Percentiles rank a stretch among this genome's conserved stretches.
phyloP scores from a whole-genome alignment of 2,329 filamentous ascomycete genomes.

The Nothomitra cinnamomea region DNA sequence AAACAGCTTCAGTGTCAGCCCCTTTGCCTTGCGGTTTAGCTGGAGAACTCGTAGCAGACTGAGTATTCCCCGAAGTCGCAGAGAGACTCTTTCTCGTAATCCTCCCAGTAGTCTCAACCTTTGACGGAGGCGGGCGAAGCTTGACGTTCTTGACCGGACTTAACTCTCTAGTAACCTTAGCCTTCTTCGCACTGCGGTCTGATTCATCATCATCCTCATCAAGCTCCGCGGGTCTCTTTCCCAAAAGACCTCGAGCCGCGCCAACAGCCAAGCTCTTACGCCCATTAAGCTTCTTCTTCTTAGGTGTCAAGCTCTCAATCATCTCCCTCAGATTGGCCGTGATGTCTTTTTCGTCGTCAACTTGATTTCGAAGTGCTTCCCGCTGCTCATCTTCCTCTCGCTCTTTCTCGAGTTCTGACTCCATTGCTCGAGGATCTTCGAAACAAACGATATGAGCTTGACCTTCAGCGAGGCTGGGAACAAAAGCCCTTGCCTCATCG shows the following conservation, averaged over 20 bases:
- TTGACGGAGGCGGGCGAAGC: conserved; percentile 51
- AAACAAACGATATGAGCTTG: conserved; percentile 37
- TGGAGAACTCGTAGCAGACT: conserved; percentile 30
- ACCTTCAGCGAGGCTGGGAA: conserved; percentile 31
- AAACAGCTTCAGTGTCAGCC: not conserved
- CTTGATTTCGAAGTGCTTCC: conserved; percentile 41
- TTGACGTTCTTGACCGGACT: conserved; percentile 64
- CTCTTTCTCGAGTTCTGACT: conserved; percentile 45
- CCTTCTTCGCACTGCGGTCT: conserved; percentile 44
- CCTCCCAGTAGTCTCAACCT: conserved; percentile 47
- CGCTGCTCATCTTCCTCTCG: conserved; percentile 41
- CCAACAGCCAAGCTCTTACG: conserved; percentile 65
- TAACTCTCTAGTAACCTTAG: conserved; percentile 47
- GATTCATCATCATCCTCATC: conserved; percentile 43
- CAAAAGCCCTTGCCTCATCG: conserved; percentile 45
- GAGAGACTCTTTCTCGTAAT: conserved; percentile 30
- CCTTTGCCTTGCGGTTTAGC: conserved; percentile 35
- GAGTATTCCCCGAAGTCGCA: conserved; percentile 16
- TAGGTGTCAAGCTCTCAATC: conserved; percentile 62
- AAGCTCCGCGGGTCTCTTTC: conserved; percentile 56
- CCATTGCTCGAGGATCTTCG: conserved; percentile 44
- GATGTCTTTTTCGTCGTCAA: conserved; percentile 39
- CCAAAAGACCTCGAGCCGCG: conserved; percentile 54
- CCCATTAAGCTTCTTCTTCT: conserved; percentile 51
- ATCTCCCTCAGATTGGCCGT: conserved; percentile 56